These are phyloP conservation scores for Tympanopsis confertula DNA, from an alignment of 2,329 filamentous ascomycete species.

Conservation along the genomic window DNA sequence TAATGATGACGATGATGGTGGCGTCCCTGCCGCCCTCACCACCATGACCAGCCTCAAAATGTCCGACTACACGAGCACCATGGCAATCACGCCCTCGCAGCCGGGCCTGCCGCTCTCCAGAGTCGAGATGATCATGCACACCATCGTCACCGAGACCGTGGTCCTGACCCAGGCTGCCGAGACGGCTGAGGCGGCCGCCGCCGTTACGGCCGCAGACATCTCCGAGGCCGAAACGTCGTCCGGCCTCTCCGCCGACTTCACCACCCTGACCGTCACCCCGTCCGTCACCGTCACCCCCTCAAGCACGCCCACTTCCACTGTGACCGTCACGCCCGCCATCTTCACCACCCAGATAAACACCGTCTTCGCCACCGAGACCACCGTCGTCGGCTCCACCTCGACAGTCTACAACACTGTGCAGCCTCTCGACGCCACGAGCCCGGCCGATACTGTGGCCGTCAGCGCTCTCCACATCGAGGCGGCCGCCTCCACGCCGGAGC, in stretches of 20 bases:
- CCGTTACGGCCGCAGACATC: background rate
- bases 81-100: no score
- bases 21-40: slow-evolving; percentile 17
- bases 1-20: slow-evolving; percentile 13
- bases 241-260: background rate
- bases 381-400: background rate
- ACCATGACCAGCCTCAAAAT: no score
- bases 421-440: background rate
- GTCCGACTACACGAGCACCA: no score
- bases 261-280: background rate
- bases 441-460: slow-evolving; percentile 3
- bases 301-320: background rate
- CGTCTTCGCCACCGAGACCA: no score
- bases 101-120: background rate
- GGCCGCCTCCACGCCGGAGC: no score
- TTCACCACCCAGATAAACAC: background rate
- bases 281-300: background rate
- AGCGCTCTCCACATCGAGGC: background rate
- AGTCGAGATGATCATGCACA: background rate
- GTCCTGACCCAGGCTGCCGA: background rate
- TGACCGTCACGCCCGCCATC: background rate
- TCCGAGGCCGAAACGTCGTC: no score
- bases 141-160: background rate
- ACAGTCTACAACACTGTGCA: background rate
- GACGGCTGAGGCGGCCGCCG: background rate